Percentiles rank a stretch among this genome's conserved stretches.
Conservation (phyloP, 1,284 basidiomycete species). For the Thecaphora frezii region DNA sequence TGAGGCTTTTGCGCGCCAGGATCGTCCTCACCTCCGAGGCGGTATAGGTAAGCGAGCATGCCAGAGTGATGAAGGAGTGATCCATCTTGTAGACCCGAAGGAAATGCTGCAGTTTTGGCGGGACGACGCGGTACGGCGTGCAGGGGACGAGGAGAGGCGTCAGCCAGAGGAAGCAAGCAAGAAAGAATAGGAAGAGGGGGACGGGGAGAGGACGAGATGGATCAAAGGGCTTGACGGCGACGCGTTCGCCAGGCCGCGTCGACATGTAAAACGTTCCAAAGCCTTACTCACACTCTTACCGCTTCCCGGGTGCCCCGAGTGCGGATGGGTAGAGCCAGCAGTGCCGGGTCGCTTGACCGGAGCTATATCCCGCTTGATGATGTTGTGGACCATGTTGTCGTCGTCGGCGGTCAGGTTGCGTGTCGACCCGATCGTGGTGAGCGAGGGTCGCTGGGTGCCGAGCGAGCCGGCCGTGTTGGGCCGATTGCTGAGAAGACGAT, state of each 20-base stretch:
- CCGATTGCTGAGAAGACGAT: constrained; percentile 20
- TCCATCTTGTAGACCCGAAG: constrained; percentile 79
- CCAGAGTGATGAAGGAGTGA: constrained; percentile 72
- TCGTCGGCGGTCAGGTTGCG: constrained; percentile 22
- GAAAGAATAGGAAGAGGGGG: no score
- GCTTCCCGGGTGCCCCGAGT: constrained; percentile 2
- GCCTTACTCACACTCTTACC: constrained; percentile 5
- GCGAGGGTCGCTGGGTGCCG: constrained; percentile 26
- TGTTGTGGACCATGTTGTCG: constrained; percentile 17
- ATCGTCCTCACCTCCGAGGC: constrained; percentile 66
- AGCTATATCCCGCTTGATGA: constrained; percentile 14
- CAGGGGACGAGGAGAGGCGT: no score
- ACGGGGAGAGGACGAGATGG: no score
- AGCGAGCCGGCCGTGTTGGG: constrained; percentile 49
- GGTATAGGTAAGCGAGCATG: constrained; percentile 69
- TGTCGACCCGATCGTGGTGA: constrained; percentile 25
- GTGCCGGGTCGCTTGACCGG: constrained; percentile 30
- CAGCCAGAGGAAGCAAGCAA: no score
- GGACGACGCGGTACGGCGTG: background rate
- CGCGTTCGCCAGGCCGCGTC: no score
- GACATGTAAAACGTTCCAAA: no score
- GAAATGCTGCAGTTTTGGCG: constrained; percentile 60
- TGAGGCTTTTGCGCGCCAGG: constrained; percentile 38
- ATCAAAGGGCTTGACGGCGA: no score
- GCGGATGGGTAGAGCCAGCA: no score